A percentile compares a stretch with the other conserved stretches of the same genome.
These are phyloP conservation scores for Phytophthora syringae DNA, from an alignment of 352 stramenopile species.

Conservation along the genomic window DNA sequence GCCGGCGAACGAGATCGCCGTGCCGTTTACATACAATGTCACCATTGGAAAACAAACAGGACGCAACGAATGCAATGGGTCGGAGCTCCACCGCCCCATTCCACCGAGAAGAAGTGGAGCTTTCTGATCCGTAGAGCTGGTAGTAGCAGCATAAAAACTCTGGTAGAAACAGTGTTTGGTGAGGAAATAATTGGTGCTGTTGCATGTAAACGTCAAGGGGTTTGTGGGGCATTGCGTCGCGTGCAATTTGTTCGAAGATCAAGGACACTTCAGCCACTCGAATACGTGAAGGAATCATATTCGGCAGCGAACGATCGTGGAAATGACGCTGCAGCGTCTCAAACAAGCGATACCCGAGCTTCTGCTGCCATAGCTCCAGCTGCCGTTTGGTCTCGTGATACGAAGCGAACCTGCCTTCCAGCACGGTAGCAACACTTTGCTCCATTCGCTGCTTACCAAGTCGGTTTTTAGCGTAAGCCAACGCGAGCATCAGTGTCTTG, in stretches of 20 bases:
- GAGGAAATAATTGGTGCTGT: slow-evolving; percentile 51
- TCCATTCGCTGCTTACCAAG: slow-evolving; percentile 55
- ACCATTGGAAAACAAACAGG: slow-evolving; percentile 73
- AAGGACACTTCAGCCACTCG: slow-evolving; percentile 42
- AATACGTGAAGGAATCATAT: slow-evolving; percentile 62
- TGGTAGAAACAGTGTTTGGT: slow-evolving; percentile 58
- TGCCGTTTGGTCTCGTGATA: slow-evolving; percentile 66
- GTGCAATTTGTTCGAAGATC: slow-evolving; percentile 55
- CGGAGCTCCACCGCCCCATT: slow-evolving; percentile 48
- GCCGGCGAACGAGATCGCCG: slow-evolving; percentile 60
- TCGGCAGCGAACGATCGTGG: slow-evolving; percentile 52
- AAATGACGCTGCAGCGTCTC: slow-evolving; percentile 66
- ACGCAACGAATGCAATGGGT: slow-evolving; percentile 64
- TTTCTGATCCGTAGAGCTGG: slow-evolving; percentile 62
- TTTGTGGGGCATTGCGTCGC: slow-evolving; percentile 48
- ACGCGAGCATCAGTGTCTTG: slow-evolving; percentile 56
- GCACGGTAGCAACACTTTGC: slow-evolving; percentile 49
- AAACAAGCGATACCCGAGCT: slow-evolving; percentile 61
- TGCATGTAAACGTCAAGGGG: slow-evolving; percentile 66
- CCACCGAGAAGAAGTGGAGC: slow-evolving; percentile 12
- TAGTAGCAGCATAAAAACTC: slow-evolving; percentile 80
- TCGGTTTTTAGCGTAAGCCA: slow-evolving; percentile 53
- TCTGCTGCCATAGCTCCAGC: slow-evolving; percentile 72
- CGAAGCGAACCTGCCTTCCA: slow-evolving; percentile 65
- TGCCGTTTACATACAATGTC: slow-evolving; percentile 54